phyloP scores from a whole-genome alignment of 345 rosid species.

The Alliaria petiolata region DNA sequence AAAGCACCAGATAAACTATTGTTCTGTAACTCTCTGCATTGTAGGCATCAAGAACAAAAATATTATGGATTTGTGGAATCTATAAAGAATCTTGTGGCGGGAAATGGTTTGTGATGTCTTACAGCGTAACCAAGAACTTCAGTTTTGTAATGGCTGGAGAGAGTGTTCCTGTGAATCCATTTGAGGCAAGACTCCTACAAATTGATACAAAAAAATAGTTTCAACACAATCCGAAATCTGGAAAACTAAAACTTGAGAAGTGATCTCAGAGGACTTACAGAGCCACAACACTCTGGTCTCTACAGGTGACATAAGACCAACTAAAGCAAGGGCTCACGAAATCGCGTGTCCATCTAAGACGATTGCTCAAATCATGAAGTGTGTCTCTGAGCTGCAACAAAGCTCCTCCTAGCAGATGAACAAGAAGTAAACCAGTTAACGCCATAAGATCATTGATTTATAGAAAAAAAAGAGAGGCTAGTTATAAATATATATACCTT shows the following conservation, averaged over 20 bases:
- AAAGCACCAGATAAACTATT: conserved; percentile 65
- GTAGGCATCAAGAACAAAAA: not conserved
- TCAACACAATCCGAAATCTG: not conserved
- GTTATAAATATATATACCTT: conserved; percentile 46
- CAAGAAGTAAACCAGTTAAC: not conserved
- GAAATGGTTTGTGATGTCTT: conserved; percentile 30
- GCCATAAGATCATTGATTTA: not conserved
- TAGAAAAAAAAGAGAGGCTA: not conserved
- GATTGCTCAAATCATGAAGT: conserved; percentile 53
- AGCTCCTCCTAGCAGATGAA: conserved; percentile 55
- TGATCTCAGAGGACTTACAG: conserved; percentile 47
- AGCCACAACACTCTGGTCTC: conserved; percentile 59
- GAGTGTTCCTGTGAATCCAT: conserved; percentile 77
- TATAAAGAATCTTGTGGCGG: not conserved
- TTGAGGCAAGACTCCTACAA: conserved; percentile 65
- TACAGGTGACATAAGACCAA: conserved; percentile 80
- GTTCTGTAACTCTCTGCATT: conserved; percentile 81
- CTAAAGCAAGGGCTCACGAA: conserved; percentile 85
- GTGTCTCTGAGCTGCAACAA: conserved; percentile 47
- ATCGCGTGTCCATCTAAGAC: conserved; percentile 51
- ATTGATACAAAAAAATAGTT: not conserved
- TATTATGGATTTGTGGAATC: not conserved
- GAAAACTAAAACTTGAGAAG: not conserved
- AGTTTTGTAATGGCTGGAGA: conserved; percentile 66
- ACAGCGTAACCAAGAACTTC: conserved; percentile 71